Percentiles rank a stretch among this genome's conserved stretches.
Evolutionary conservation across 148 eudicot species (phyloP).

Genomic region (Persicaria maculosa): DNA sequence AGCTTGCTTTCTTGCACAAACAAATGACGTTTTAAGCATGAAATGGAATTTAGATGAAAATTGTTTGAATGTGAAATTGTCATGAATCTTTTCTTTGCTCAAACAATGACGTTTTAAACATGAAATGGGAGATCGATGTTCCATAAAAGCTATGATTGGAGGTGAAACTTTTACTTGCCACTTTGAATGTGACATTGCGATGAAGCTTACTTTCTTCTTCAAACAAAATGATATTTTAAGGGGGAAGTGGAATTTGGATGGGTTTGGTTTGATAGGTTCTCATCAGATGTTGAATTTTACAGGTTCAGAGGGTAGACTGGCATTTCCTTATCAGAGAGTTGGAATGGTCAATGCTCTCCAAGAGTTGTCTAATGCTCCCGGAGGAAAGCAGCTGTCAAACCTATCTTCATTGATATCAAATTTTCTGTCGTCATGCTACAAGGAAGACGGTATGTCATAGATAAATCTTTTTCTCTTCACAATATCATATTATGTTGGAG

Average conservation of each 20-base stretch:
- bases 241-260: conserved; percentile 8
- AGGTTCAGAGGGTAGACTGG: conserved; percentile 98
- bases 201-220: no score
- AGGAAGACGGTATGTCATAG: conserved; percentile 65
- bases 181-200: no score
- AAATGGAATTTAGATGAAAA: conserved; percentile 2
- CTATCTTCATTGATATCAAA: conserved; percentile 49
- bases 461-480: not conserved
- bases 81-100: not conserved
- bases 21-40: not conserved
- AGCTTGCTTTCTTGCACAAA: not conserved
- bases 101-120: not conserved
- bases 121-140: not conserved
- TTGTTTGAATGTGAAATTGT: conserved; percentile 1
- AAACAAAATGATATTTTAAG: no score
- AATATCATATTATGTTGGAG: not conserved
- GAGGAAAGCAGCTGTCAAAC: conserved; percentile 61
- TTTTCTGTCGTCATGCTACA: conserved; percentile 75
- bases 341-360: conserved; percentile 83
- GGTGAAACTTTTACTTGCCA: no score
- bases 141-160: not conserved
- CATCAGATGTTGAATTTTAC: conserved; percentile 17
- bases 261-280: conserved; percentile 6
- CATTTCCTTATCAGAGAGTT: conserved; percentile 95
- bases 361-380: conserved; percentile 70